Evolutionary conservation across 2,329 filamentous ascomycete species (phyloP).

Genomic region (Diplodia seriata): DNA sequence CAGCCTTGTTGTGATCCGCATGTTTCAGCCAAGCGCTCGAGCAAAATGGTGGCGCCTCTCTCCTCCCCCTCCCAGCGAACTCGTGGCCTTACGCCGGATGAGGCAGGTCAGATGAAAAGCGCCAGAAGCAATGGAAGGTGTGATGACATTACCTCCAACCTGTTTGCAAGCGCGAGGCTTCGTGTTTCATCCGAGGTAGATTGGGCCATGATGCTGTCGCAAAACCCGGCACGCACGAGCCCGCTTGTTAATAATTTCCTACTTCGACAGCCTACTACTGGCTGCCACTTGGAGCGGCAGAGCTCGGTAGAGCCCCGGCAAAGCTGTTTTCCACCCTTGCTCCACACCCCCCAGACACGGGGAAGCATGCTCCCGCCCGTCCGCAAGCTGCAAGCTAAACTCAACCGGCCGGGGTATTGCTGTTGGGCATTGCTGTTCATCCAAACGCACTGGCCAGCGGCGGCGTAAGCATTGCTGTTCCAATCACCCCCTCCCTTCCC

Average conservation of each 20-base stretch:
- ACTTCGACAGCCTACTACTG: not conserved
- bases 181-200: constrained; percentile 5
- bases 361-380: constrained; percentile 15
- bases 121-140: not conserved
- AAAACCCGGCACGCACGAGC: not conserved
- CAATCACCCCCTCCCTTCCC: not conserved
- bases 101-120: constrained; percentile 1
- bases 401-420: not conserved
- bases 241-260: no score
- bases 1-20: constrained; percentile 29
- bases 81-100: constrained; percentile 7
- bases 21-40: constrained; percentile 25
- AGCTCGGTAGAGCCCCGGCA: constrained; percentile 11
- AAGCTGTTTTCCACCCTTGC: not conserved
- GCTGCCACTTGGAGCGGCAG: not conserved
- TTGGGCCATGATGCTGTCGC: not conserved
- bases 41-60: not conserved
- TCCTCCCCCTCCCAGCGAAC: not conserved
- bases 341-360: constrained; percentile 5
- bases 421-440: not conserved
- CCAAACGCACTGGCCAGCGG: not conserved
- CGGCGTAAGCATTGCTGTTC: not conserved
- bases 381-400: constrained; percentile 16
- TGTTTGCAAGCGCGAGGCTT: not conserved
- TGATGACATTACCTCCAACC: not conserved